Conservation (phyloP, 768 basidiomycete species). For the Polyporus arcularius region DNA sequence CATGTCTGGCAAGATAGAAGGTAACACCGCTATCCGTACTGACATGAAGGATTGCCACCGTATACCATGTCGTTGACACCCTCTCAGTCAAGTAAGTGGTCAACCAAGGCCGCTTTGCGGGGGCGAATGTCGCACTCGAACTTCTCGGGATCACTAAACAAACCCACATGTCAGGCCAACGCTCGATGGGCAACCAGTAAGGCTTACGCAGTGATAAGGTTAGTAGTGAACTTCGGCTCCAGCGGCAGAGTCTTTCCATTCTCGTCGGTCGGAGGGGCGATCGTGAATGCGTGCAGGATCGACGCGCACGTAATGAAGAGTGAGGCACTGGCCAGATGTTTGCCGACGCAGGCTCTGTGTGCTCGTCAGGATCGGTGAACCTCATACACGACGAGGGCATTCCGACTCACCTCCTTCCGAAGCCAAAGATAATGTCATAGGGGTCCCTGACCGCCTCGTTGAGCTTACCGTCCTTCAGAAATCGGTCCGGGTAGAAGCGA, state of each 20-base stretch:
- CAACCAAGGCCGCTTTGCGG: constrained; percentile 1
- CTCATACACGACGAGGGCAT: not conserved
- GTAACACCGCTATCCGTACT: no score
- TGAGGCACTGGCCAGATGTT: not conserved
- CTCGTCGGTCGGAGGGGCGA: not conserved
- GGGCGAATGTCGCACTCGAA: constrained; percentile 10
- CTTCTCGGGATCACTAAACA: not conserved
- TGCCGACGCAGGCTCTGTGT: not conserved
- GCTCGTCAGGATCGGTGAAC: not conserved
- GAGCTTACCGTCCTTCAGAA: not conserved
- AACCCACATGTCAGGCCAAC: no score
- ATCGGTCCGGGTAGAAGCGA: constrained; percentile 8
- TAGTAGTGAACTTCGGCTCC: not conserved
- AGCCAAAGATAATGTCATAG: not conserved
- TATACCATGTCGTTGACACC: not conserved
- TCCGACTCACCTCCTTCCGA: not conserved
- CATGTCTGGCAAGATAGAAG: no score
- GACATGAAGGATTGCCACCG: not conserved
- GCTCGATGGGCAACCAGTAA: no score
- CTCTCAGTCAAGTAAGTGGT: not conserved
- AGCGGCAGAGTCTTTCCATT: not conserved
- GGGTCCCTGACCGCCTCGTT: not conserved
- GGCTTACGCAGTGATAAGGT: not conserved
- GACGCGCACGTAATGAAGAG: not conserved
- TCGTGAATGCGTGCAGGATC: not conserved